Conservation (phyloP, 306 rosid species). For the Fagus sylvatica region DNA sequence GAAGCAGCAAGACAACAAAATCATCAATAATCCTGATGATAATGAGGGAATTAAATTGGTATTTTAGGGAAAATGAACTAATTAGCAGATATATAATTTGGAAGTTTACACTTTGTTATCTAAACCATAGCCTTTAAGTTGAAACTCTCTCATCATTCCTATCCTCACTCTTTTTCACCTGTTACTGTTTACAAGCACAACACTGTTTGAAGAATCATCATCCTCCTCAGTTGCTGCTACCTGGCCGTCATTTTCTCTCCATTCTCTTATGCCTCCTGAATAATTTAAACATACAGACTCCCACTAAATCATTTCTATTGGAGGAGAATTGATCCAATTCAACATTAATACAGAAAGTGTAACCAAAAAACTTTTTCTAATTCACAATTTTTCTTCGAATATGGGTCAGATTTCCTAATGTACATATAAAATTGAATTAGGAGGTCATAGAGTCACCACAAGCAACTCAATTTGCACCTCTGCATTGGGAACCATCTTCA, state of each 20-base stretch:
- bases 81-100: constrained; percentile 32
- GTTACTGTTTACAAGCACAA: constrained; percentile 37
- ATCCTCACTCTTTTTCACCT: constrained; percentile 41
- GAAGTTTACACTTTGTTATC: constrained; percentile 24
- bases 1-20: no score
- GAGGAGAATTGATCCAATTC: constrained; percentile 10
- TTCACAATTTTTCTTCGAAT: not conserved
- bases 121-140: constrained; percentile 27
- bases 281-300: not conserved
- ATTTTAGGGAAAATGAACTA: constrained; percentile 14
- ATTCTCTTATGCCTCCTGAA: constrained; percentile 33
- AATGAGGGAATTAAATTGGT: not conserved
- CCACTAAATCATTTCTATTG: not conserved
- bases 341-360: not conserved
- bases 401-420: not conserved
- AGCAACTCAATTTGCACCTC: not conserved
- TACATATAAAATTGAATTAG: not conserved
- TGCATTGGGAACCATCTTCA: no score
- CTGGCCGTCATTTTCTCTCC: constrained; percentile 33
- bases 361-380: not conserved
- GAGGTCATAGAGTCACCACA: not conserved
- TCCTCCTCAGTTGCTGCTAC: constrained; percentile 41
- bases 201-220: constrained; percentile 40
- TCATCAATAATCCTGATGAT: not conserved
- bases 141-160: constrained; percentile 29